Conservation (phyloP, 305 asterid genomes). For the Ajuga reptans region DNA sequence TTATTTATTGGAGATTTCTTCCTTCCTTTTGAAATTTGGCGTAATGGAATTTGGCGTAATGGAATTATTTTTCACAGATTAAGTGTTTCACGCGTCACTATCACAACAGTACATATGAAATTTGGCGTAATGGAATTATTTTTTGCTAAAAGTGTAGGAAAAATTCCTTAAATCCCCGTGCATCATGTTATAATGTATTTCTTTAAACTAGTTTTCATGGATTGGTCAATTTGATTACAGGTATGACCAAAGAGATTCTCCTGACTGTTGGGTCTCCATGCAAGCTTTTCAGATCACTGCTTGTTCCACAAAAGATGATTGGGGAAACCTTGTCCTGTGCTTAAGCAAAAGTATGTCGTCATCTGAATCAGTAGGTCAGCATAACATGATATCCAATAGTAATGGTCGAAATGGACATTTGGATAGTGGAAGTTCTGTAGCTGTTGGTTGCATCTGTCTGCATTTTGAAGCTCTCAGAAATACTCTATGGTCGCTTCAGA, state of each 20-base stretch:
- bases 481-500: slow-evolving; percentile 29
- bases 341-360: slow-evolving; percentile 31
- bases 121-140: background rate
- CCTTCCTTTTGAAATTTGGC: background rate
- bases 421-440: slow-evolving; percentile 32
- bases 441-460: slow-evolving; percentile 47
- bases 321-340: slow-evolving; percentile 39
- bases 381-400: slow-evolving; percentile 23
- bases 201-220: slow-evolving; percentile 1
- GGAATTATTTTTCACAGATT: too few species aligned
- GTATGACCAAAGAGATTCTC: slow-evolving; percentile 47
- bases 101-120: background rate
- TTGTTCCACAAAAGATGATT: slow-evolving; percentile 33
- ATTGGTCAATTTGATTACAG: slow-evolving; percentile 39
- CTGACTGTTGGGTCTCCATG: slow-evolving; percentile 51
- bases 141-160: background rate
- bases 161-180: background rate
- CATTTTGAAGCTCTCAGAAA: slow-evolving; percentile 48
- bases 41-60: background rate
- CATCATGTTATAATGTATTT: background rate
- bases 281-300: slow-evolving; percentile 49
- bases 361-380: slow-evolving; percentile 33
- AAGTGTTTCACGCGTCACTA: background rate
- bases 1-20: too few species aligned
- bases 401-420: slow-evolving; percentile 31